Evolutionary conservation across 2,329 filamentous ascomycete species (phyloP).

Genomic region (Rhynchosporium secalis): DNA sequence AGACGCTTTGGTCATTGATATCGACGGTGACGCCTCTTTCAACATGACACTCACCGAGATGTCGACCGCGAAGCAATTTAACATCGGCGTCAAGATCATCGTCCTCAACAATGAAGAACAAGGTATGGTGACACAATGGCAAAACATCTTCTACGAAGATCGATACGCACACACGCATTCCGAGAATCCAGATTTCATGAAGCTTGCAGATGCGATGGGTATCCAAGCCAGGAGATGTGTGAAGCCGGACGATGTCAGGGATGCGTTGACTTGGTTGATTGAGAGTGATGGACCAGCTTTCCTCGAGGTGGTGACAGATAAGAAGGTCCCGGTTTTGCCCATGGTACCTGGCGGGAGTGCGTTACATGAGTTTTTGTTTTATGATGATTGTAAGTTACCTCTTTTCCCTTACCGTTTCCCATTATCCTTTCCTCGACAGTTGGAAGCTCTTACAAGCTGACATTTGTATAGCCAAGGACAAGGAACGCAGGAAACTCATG

Average conservation of each 20-base stretch:
- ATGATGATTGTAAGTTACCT: conserved; percentile 68
- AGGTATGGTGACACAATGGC: conserved; percentile 99
- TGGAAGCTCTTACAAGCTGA: conserved; percentile 39
- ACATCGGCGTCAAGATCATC: conserved; percentile 94
- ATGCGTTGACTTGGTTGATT: conserved; percentile 84
- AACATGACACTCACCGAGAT: conserved; percentile 98
- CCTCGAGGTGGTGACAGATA: conserved; percentile 88
- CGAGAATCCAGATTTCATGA: conserved; percentile 93
- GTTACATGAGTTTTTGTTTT: conserved; percentile 90
- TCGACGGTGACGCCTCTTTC: conserved; percentile 98
- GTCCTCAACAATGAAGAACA: conserved; percentile 97
- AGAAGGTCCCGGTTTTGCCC: conserved; percentile 90
- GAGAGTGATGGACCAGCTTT: conserved; percentile 87
- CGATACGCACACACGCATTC: conserved; percentile 92
- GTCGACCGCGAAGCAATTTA: conserved; percentile 89
- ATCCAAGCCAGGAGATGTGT: conserved; percentile 71
- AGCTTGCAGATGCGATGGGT: conserved; percentile 88
- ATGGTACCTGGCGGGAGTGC: conserved; percentile 91
- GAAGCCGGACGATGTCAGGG: conserved; percentile 75
- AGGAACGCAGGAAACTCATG: conserved; percentile 66
- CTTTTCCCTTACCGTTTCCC: conserved; percentile 12
- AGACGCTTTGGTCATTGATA: conserved; percentile 70
- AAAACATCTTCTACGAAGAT: conserved; percentile 95
- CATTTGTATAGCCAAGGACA: conserved; percentile 60
- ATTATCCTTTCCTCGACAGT: conserved; percentile 10